phyloP scores from a whole-genome alignment of 2,329 filamentous ascomycete species.

The Epichloe typhina region DNA sequence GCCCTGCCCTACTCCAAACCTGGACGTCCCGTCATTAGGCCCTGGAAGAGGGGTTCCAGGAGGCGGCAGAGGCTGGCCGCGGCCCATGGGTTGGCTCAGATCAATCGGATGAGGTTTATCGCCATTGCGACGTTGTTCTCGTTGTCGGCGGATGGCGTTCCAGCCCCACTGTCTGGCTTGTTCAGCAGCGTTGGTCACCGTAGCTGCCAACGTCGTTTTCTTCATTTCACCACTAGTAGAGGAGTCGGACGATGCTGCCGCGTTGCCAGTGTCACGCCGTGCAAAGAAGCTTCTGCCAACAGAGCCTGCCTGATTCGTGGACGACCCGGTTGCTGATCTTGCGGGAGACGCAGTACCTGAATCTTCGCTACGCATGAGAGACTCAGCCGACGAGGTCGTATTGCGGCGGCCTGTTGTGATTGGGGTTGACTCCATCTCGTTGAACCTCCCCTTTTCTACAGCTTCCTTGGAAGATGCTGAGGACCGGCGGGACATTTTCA shows the following conservation, averaged over 20 bases:
- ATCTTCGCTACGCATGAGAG: conserved; percentile 13
- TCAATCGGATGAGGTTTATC: conserved; percentile 26
- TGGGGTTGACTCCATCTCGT: conserved; percentile 16
- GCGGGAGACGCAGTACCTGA: conserved; percentile 14
- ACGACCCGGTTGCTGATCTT: conserved; percentile 22
- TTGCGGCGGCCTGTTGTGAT: conserved; percentile 20
- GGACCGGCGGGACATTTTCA: conserved; percentile 32
- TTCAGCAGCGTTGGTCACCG: conserved; percentile 39
- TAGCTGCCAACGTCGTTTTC: conserved; percentile 36
- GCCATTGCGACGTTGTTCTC: conserved; percentile 25
- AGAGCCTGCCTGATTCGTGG: conserved; percentile 27
- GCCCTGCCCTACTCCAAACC: conserved; percentile 41
- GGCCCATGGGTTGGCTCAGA: conserved; percentile 59
- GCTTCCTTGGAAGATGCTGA: conserved; percentile 35
- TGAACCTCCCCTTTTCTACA: conserved; percentile 24
- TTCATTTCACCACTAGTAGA: conserved; percentile 26
- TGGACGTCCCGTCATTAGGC: conserved; percentile 47
- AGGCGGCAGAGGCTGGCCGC: conserved; percentile 69
- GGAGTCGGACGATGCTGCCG: conserved; percentile 23
- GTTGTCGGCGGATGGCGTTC: conserved; percentile 40
- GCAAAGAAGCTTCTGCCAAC: conserved; percentile 27
- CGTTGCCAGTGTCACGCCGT: conserved; percentile 24
- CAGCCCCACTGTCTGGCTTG: conserved; percentile 47
- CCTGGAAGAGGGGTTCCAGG: conserved; percentile 64
- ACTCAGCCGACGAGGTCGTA: conserved; percentile 25